phyloP scores from a whole-genome alignment of 371 early-diverging fungal species.

The Parasitella parasitica region DNA sequence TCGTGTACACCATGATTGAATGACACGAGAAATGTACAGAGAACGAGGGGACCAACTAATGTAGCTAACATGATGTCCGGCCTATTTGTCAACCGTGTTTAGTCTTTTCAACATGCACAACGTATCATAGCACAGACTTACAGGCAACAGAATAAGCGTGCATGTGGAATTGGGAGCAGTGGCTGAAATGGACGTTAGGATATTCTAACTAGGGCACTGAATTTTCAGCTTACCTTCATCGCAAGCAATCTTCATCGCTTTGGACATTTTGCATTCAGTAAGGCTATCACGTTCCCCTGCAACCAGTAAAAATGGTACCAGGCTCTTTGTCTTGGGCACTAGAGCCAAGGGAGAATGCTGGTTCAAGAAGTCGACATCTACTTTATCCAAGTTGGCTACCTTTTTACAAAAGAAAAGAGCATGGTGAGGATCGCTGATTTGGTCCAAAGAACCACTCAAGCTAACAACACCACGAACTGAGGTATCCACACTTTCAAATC shows the following conservation, averaged over 20 bases:
- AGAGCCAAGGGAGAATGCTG: conserved; percentile 47
- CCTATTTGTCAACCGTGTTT: conserved; percentile 7
- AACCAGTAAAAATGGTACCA: conserved; percentile 35
- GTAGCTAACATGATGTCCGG: conserved; percentile 38
- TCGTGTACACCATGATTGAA: conserved; percentile 41
- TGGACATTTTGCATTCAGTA: conserved; percentile 19
- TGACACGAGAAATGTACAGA: conserved; percentile 26
- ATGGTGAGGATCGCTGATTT: conserved; percentile 17
- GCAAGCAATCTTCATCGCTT: conserved; percentile 27
- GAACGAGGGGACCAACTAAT: conserved; percentile 44
- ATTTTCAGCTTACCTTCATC: conserved; percentile 26
- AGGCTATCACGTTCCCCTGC: conserved; percentile 38
- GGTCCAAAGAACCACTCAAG: conserved; percentile 50
- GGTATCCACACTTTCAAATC: conserved; percentile 72
- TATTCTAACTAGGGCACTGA: too few species aligned
- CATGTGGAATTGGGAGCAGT: not conserved
- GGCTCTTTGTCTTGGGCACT: conserved; percentile 14
- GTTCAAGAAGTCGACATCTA: conserved; percentile 39
- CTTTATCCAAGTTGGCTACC: conserved; percentile 31
- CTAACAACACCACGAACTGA: conserved; percentile 57
- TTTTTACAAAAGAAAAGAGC: conserved; percentile 37
- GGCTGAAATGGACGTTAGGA: not conserved
- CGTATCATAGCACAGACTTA: conserved; percentile 1
- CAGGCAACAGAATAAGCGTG: conserved; percentile 9
- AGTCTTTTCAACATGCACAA: too few species aligned